Evolutionary conservation across 2,329 filamentous ascomycete species (phyloP), one percentile per base, ranked within the genome.

Genomic region (Xylaria sp.): DNA sequence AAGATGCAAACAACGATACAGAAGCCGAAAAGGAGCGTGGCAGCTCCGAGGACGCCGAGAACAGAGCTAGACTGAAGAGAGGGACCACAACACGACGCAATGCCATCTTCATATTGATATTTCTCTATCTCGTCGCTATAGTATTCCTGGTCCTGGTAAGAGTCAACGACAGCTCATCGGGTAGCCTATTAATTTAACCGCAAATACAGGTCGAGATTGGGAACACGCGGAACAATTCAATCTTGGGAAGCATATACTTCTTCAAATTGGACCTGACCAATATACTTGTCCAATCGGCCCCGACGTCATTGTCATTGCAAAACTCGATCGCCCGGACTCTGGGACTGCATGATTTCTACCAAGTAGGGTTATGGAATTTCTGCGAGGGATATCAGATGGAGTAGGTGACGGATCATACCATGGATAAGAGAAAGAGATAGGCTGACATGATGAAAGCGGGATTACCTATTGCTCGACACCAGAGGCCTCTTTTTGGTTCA

Each of bases 321-420:
- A 97, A 97, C 83, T 93, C 90, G 54, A 94, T 97, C 72, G 93
- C 94, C 4, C 90, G 93, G 60, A 93, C 91, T 26, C 84, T 97
- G 63, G 95, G 94, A 36, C 85, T 97, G 58, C 93, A 97, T 79
- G 95, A 97, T 80, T 97, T 97, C 81, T 97, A 97, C 80, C 92
- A 94, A 75, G 92, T 97, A 33, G 94, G 94, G 6, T 82, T 97
- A 48, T 98, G 95, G 95, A 91, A 90, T 68, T 97, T 92, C 79
- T 98, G 95, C 80, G 93, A 97, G 79, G 94, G 94, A 23, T 97
- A 94, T 80, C 83, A 88, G 65, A 85, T 87, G 74, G 84, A 90
- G 80, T 87, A 77, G 63, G 84, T 44, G 58, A 44, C 33, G 9
- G n/a, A 62, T 57, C 58, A 46, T 48, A 28, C 3, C 38, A 2